Evolutionary conservation across 2,329 filamentous ascomycete species (phyloP).

Genomic region (Arthrobotrys sinensis): DNA sequence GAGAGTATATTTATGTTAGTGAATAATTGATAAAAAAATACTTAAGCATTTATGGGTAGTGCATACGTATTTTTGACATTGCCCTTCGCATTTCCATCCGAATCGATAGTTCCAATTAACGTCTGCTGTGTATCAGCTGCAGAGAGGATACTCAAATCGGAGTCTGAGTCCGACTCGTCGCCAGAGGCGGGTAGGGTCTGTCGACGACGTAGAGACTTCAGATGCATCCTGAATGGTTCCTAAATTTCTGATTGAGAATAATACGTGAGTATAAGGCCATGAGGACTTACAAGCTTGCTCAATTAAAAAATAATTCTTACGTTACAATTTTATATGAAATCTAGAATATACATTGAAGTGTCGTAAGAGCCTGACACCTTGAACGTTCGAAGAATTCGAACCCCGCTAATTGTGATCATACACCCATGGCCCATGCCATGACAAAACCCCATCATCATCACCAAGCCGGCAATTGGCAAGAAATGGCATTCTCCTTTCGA

Average conservation of each 20-base stretch:
- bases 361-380: constrained; percentile 1
- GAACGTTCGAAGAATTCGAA: background rate
- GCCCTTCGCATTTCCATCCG: constrained; percentile 23
- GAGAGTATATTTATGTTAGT: constrained; percentile 2
- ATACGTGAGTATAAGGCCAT: too few relatives aligned
- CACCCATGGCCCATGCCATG: background rate
- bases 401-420: background rate
- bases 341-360: background rate
- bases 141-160: constrained; percentile 28
- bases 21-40: background rate
- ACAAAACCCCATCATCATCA: constrained; percentile 4
- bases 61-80: constrained; percentile 37
- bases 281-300: too few relatives aligned
- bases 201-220: constrained; percentile 27
- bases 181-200: constrained; percentile 26
- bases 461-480: constrained; percentile 3
- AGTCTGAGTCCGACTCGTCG: constrained; percentile 42
- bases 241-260: background rate
- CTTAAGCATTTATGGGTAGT: background rate
- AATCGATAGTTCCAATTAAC: constrained; percentile 23
- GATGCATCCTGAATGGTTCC: background rate
- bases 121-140: constrained; percentile 31
- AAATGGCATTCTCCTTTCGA: background rate
- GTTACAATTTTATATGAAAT: too few relatives aligned
- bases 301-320: background rate